Percentiles rank a stretch among this genome's conserved stretches.
Evolutionary conservation across 2,329 filamentous ascomycete species (phyloP).

Genomic region (Colletotrichum gloeosporioides): DNA sequence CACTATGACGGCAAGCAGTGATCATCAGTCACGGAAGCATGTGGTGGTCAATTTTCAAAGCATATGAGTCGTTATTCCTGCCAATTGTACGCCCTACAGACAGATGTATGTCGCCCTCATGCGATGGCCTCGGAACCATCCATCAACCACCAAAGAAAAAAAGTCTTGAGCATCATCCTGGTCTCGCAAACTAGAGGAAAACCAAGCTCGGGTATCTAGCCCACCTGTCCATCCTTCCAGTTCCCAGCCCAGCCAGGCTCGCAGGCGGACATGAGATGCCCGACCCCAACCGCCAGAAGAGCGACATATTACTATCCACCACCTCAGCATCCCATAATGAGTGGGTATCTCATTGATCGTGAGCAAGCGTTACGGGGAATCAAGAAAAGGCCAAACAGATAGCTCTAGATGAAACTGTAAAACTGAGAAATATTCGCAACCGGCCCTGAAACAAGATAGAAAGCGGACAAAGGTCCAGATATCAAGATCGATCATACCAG

Average conservation of each 20-base stretch:
- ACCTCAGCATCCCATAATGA: background rate
- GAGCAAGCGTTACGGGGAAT: conserved; percentile 13
- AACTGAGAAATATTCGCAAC: background rate
- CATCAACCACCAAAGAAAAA: background rate
- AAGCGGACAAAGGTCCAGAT: background rate
- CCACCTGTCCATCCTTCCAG: background rate
- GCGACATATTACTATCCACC: conserved; percentile 11
- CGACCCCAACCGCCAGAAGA: background rate
- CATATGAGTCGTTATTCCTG: conserved; percentile 15
- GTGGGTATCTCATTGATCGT: conserved; percentile 21
- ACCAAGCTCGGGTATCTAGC: background rate
- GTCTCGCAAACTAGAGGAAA: background rate
- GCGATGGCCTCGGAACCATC: background rate
- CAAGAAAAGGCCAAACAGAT: background rate
- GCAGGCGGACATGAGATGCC: background rate
- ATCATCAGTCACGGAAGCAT: background rate
- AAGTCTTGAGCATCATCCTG: background rate
- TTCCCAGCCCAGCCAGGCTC: background rate
- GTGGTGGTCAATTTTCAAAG: background rate
- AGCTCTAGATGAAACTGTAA: conserved; percentile 5
- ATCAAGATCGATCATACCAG: background rate
- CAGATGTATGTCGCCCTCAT: background rate
- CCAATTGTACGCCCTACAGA: conserved; percentile 6
- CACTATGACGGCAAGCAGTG: background rate
- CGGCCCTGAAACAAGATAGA: background rate